These are phyloP conservation scores for Leptomonas seymouri DNA, from an alignment of 208 protist genomes.

Conservation along the genomic window DNA sequence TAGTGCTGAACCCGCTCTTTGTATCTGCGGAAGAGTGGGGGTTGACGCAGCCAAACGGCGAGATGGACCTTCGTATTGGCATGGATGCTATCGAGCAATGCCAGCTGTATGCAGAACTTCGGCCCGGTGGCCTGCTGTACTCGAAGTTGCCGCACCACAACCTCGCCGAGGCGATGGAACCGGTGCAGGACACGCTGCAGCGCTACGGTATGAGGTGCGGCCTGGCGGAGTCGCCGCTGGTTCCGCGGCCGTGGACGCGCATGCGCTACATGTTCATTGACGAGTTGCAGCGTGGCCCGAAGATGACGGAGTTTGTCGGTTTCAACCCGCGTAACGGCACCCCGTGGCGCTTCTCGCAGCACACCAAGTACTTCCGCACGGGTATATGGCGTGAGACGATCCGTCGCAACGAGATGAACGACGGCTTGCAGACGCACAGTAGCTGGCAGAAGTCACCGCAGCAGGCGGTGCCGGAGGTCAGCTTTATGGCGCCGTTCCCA, in stretches of 20 bases:
- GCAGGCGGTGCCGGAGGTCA: slow-evolving; percentile 87
- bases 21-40: slow-evolving; percentile 66
- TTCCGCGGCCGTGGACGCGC: slow-evolving; percentile 83
- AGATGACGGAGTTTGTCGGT: slow-evolving; percentile 89
- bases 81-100: slow-evolving; percentile 91
- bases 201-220: slow-evolving; percentile 85
- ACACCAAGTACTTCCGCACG: slow-evolving; percentile 83
- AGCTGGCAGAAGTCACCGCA: slow-evolving; percentile 92
- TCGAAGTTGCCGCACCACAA: slow-evolving; percentile 59
- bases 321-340: slow-evolving; percentile 85
- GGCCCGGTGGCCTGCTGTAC: slow-evolving; percentile 82
- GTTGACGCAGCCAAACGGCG: slow-evolving; percentile 24
- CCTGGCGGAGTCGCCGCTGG: slow-evolving; percentile 79
- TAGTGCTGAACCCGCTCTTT: slow-evolving; percentile 80
- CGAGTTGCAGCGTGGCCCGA: slow-evolving; percentile 86
- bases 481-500: slow-evolving; percentile 78
- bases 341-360: slow-evolving; percentile 90
- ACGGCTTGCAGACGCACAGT: slow-evolving; percentile 83
- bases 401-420: slow-evolving; percentile 89
- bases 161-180: slow-evolving; percentile 48
- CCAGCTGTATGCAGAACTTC: slow-evolving; percentile 80
- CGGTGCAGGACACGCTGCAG: slow-evolving; percentile 57
- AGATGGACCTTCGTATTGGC: slow-evolving; percentile 79
- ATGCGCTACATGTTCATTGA: slow-evolving; percentile 93
- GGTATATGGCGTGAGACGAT: slow-evolving; percentile 90